Percentiles rank a stretch among this genome's conserved stretches.
phyloP scores from a whole-genome alignment of 208 protist species.

The Acanthamoeba polyphaga region DNA sequence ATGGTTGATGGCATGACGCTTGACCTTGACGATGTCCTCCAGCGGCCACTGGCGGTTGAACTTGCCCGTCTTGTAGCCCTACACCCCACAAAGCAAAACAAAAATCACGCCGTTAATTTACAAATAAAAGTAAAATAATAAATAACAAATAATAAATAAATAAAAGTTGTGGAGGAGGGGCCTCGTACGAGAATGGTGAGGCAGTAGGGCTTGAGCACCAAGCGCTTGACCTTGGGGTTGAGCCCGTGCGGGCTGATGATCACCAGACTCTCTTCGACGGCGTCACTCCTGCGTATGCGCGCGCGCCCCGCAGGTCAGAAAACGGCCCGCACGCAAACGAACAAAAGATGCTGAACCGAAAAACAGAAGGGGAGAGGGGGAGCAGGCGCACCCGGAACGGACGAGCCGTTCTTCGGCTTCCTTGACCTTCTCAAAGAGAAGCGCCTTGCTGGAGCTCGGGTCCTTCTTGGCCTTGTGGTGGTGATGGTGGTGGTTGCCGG shows the following conservation, averaged over 20 bases:
- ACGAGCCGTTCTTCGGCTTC: not conserved
- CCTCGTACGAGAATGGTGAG: not conserved
- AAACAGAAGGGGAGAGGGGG: not conserved
- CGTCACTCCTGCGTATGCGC: not conserved
- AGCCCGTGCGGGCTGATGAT: conserved; percentile 41
- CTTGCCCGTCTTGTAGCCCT: conserved; percentile 52
- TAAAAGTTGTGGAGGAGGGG: not conserved
- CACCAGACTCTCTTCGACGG: conserved; percentile 28
- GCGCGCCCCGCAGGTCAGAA: not conserved
- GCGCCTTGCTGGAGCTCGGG: not conserved
- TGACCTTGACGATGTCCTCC: conserved; percentile 54
- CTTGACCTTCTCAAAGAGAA: conserved; percentile 46
- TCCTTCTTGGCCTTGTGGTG: conserved; percentile 37
- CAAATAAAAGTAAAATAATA: not conserved
- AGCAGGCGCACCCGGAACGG: not conserved
- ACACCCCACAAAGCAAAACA: not conserved
- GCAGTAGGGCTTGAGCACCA: conserved; percentile 27
- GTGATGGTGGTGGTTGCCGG: not conserved
- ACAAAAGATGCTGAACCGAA: no score
- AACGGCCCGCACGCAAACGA: not conserved
- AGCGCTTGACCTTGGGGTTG: conserved; percentile 60
- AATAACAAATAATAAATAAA: not conserved
- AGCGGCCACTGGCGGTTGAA: conserved; percentile 37
- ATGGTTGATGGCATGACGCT: conserved; percentile 60
- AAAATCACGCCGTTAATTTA: not conserved